A percentile compares a stretch with the other conserved stretches of the same genome.
These are phyloP conservation scores for Hanseniaspora valbyensis DNA, from an alignment of 805 yeast genomes.

Conservation along the genomic window DNA sequence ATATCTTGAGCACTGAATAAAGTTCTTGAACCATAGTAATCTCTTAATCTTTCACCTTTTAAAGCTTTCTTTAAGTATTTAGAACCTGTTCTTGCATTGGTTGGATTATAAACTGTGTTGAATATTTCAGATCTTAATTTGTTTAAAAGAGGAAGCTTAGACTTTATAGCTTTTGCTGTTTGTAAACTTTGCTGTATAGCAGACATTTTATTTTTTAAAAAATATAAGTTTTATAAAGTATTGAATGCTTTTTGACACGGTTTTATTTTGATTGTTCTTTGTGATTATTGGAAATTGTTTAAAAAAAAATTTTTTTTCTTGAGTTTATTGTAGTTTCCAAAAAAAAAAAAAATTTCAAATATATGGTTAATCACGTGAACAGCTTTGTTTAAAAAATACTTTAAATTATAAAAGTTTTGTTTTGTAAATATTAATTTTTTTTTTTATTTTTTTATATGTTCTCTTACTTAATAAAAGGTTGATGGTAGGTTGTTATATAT, in stretches of 20 bases:
- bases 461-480: constrained; percentile 4
- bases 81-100: constrained; percentile 55
- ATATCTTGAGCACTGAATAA: constrained; percentile 54
- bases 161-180: constrained; percentile 44
- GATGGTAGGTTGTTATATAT: constrained; percentile 5
- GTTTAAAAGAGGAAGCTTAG: constrained; percentile 1
- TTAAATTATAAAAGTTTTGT: neutral
- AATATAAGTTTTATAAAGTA: too few species aligned
- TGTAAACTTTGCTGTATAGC: constrained; percentile 26
- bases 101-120: constrained; percentile 61
- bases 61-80: constrained; percentile 57
- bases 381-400: neutral
- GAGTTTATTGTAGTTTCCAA: too few species aligned
- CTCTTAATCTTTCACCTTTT: constrained; percentile 58
- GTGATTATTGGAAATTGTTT: too few species aligned
- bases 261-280: neutral
- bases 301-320: too few species aligned
- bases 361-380: too few species aligned
- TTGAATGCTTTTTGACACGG: too few species aligned
- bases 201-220: constrained; percentile 12
- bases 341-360: too few species aligned
- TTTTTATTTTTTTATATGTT: constrained; percentile 6
- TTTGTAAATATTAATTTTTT: neutral
- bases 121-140: constrained; percentile 41
- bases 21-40: constrained; percentile 66